Percentiles rank a stretch among this genome's conserved stretches.
These are phyloP conservation scores for Chiua sp. DNA, from an alignment of 1,284 basidiomycete genomes.

Conservation along the genomic window DNA sequence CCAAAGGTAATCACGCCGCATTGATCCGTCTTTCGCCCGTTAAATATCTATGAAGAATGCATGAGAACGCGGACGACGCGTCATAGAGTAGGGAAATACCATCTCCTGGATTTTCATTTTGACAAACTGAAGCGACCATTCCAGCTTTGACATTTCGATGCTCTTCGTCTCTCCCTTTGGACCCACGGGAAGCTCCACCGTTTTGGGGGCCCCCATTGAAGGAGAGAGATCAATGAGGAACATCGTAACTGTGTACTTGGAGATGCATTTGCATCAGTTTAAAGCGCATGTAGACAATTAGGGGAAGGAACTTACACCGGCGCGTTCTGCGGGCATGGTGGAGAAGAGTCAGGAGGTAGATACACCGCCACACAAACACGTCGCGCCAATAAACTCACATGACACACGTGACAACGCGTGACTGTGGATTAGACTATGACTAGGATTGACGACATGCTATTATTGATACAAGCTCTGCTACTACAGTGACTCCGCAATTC, in stretches of 20 bases:
- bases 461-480: conserved; percentile 18
- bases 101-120: conserved; percentile 90
- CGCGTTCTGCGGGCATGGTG: conserved; percentile 74
- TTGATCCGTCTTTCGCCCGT: conserved; percentile 90
- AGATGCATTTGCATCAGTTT: not conserved
- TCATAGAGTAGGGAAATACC: conserved; percentile 47
- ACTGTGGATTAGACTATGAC: too few species aligned
- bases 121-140: conserved; percentile 85
- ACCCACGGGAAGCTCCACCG: conserved; percentile 60
- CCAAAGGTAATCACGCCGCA: conserved; percentile 89
- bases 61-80: conserved; percentile 2
- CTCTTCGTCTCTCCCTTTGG: conserved; percentile 55
- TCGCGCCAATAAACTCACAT: conserved; percentile 34
- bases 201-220: conserved; percentile 76
- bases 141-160: conserved; percentile 74
- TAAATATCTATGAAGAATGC: conserved; percentile 67
- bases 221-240: conserved; percentile 89
- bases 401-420: conserved; percentile 29
- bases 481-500: not conserved
- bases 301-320: conserved; percentile 59
- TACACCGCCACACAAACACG: conserved; percentile 29
- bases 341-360: conserved; percentile 13
- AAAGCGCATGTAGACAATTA: not conserved
- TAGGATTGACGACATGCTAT: not conserved
- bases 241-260: conserved; percentile 81